Percentiles rank a stretch among this genome's conserved stretches.
Conservation (phyloP, 768 basidiomycete species). For the Harrya chromipes region DNA sequence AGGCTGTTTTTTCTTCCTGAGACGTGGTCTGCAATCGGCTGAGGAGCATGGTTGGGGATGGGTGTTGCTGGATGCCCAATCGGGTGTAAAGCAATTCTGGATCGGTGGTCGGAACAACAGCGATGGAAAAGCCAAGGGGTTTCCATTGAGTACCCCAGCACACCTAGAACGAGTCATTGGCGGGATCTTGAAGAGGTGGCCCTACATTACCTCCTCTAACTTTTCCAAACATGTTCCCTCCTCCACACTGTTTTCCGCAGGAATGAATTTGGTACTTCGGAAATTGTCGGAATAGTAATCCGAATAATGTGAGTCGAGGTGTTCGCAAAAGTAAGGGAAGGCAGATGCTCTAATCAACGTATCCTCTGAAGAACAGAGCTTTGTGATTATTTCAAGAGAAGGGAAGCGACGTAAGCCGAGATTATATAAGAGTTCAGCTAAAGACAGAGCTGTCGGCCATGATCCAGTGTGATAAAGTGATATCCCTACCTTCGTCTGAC, state of each 20-base stretch:
- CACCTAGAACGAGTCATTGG: constrained; percentile 43
- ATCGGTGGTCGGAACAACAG: constrained; percentile 46
- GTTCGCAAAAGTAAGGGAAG: constrained; percentile 75
- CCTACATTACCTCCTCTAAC: constrained; percentile 54
- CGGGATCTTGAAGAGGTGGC: neutral
- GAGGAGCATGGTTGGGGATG: constrained; percentile 56
- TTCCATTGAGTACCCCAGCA: constrained; percentile 64
- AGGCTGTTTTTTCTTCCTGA: constrained; percentile 47
- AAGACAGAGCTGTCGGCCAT: neutral
- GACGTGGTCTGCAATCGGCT: constrained; percentile 55
- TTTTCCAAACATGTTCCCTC: constrained; percentile 48
- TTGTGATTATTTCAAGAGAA: constrained; percentile 58
- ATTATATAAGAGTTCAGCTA: constrained; percentile 77
- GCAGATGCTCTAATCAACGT: constrained; percentile 50
- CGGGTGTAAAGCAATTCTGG: constrained; percentile 47
- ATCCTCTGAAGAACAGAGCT: constrained; percentile 59
- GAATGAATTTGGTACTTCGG: constrained; percentile 66
- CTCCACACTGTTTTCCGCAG: constrained; percentile 50
- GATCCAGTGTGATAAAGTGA: constrained; percentile 11
- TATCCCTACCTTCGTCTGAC: constrained; percentile 73
- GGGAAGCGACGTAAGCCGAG: constrained; percentile 67
- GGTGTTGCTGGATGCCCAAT: constrained; percentile 62
- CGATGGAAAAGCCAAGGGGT: constrained; percentile 64
- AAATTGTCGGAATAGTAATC: constrained; percentile 52
- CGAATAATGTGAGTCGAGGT: constrained; percentile 56